Base-by-base conservation (phyloP, 2,329 filamentous ascomycete species). In the Epichloe uncinata region DNA sequence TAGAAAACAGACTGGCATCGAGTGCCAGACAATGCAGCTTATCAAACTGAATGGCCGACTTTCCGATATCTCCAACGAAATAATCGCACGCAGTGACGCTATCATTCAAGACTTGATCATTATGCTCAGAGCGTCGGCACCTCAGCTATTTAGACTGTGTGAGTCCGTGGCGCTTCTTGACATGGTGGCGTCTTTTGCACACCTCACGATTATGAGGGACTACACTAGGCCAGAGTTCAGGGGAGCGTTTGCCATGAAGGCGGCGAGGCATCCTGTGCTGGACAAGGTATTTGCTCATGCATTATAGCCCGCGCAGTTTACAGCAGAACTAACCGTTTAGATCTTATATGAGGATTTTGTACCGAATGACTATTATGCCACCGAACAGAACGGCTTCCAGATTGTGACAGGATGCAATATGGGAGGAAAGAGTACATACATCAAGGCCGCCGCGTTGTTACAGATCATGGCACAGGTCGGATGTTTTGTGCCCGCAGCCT, bases 331-430 rank as follows among this genome's bases (percentile, higher is more conserved):
- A 6, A 26, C 0, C 9, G 16, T 11, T 38, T 46, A 78, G 70
- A 78, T 82, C 2, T 80, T 87, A 55, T 68, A 71, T 1, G 76
- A 75, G 43, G 80, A 78, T 20, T 95, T 86, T 61, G 73, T 97
- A 3, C 86, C 93, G 0, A 97, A 97, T 55, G 90, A 97, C 60
- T 86, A 90, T 30, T 97, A 90, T 59, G 84, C 87, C 3, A 85
- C 83, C 0, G 76, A 84, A 35, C 82, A 91, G 53, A 81, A 82
- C 36, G 81, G 90, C 1, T 95, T 96, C 59, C 90, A 97, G 56
- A 85, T 97, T 53, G 83, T 98, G 54, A 97, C 91, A 0, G 91
- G 93, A 3, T 94, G 87, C 63, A 98, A 98, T 59, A 98, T 98
- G 93, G 95, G 88, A 58, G 93, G 90, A 1, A 98, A 97, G 64